These are phyloP conservation scores for Blastocrithidia nonstop DNA, from an alignment of 208 protist genomes.

Conservation along the genomic window DNA sequence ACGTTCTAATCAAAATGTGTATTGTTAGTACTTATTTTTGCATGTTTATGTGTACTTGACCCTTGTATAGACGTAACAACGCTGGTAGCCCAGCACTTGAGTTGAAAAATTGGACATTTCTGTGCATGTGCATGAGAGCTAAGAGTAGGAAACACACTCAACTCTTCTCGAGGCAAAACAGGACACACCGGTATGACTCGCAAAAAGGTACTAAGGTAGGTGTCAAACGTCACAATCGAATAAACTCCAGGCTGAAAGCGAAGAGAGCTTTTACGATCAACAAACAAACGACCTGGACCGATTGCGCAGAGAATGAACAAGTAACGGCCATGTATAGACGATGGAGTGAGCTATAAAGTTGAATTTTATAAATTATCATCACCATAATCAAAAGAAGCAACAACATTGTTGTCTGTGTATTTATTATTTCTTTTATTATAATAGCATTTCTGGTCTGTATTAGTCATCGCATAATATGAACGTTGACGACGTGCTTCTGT, in stretches of 20 bases:
- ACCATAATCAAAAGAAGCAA: neutral
- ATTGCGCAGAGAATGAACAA: conserved; percentile 50
- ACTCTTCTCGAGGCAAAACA: conserved; percentile 17
- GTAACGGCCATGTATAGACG: conserved; percentile 53
- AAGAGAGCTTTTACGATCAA: conserved; percentile 20
- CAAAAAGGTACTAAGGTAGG: conserved; percentile 30
- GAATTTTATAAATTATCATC: neutral
- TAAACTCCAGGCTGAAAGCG: conserved; percentile 36
- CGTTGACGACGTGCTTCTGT: too few species aligned
- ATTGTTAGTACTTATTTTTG: neutral
- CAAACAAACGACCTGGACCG: conserved; percentile 29
- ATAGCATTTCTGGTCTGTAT: neutral
- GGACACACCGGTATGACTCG: conserved; percentile 55
- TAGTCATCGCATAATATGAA: neutral
- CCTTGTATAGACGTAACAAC: conserved; percentile 5
- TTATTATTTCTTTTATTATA: neutral
- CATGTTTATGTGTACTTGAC: neutral
- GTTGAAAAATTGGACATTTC: conserved; percentile 33
- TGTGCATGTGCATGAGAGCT: too few species aligned
- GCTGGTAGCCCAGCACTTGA: conserved; percentile 32
- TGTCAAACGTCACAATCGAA: conserved; percentile 50
- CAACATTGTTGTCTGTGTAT: too few species aligned
- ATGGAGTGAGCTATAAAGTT: conserved; percentile 11
- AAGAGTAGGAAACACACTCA: too few species aligned
- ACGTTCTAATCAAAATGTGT: too few species aligned